Percentiles rank a stretch among this genome's conserved stretches.
Evolutionary conservation across 768 basidiomycete genomes (phyloP).

Genomic region (Amylocystis lapponica): DNA sequence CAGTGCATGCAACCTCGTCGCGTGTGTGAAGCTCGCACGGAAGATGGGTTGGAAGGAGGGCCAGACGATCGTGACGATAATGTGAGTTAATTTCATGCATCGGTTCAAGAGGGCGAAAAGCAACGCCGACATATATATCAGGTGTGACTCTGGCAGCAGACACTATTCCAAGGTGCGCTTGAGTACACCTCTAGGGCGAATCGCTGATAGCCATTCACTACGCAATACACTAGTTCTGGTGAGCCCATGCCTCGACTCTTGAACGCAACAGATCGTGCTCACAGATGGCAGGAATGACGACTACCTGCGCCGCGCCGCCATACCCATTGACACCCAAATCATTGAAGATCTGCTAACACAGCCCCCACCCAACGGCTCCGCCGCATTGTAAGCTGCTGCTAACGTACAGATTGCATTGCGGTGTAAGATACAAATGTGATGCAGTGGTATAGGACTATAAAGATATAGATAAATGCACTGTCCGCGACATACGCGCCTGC

Average conservation of each 20-base stretch:
- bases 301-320: slow-evolving; percentile 37
- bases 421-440: slow-evolving; percentile 2
- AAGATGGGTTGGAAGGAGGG: slow-evolving; percentile 64
- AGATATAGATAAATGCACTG: background rate
- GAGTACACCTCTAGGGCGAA: background rate
- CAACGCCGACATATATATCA: slow-evolving; percentile 25
- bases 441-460: background rate
- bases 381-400: too few relatives aligned
- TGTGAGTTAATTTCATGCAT: slow-evolving; percentile 47
- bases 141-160: slow-evolving; percentile 85
- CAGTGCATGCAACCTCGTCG: slow-evolving; percentile 94
- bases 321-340: slow-evolving; percentile 36
- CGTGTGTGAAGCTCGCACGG: slow-evolving; percentile 75
- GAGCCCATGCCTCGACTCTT: slow-evolving; percentile 14
- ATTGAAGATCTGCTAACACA: slow-evolving; percentile 33
- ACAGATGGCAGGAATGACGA: slow-evolving; percentile 42
- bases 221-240: slow-evolving; percentile 43
- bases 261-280: background rate
- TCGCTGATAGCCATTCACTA: background rate
- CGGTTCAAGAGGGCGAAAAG: too few relatives aligned
- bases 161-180: slow-evolving; percentile 87
- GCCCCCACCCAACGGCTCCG: too few relatives aligned
- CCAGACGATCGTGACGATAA: slow-evolving; percentile 75
- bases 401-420: slow-evolving; percentile 1
- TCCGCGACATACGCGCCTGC: too few relatives aligned